phyloP scores from a whole-genome alignment of 352 stramenopile genomes.

The Pseudoperonospora humuli region DNA sequence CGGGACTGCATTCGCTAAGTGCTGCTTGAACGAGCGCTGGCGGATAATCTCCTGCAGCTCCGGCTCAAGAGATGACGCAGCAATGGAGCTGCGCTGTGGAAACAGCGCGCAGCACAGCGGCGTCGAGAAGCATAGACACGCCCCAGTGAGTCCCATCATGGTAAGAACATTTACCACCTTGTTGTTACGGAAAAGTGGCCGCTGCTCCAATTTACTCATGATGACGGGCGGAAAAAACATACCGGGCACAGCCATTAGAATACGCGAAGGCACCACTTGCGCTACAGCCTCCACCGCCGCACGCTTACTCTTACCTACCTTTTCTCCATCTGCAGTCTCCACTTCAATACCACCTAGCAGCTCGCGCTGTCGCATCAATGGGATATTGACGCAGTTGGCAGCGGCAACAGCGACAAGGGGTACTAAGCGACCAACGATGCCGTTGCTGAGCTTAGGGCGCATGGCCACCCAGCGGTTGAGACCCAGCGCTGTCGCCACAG shows the following conservation, averaged over 20 bases:
- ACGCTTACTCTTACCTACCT: constrained; percentile 55
- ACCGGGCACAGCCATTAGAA: constrained; percentile 80
- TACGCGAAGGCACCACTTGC: constrained; percentile 78
- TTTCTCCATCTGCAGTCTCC: constrained; percentile 52
- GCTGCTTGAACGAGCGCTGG: constrained; percentile 36
- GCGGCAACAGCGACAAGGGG: constrained; percentile 79
- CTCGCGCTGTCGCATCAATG: constrained; percentile 86
- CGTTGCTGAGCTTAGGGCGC: constrained; percentile 45
- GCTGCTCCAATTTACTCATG: constrained; percentile 73
- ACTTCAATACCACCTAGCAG: constrained; percentile 76
- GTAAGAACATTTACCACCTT: constrained; percentile 57
- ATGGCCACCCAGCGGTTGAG: constrained; percentile 72
- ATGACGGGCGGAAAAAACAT: constrained; percentile 84
- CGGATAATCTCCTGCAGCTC: constrained; percentile 53
- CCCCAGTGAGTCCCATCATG: constrained; percentile 65
- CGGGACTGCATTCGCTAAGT: constrained; percentile 20
- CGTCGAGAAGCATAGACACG: constrained; percentile 68
- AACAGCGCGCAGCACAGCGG: constrained; percentile 80
- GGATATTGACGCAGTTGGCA: constrained; percentile 87
- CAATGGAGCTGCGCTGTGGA: constrained; percentile 62
- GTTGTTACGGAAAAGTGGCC: constrained; percentile 46
- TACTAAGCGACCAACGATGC: constrained; percentile 61
- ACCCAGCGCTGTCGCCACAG: constrained; percentile 64
- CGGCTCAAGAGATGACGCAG: constrained; percentile 49
- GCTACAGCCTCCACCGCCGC: constrained; percentile 69